These are phyloP conservation scores for Aquanectria penicillioides DNA, from an alignment of 2,329 filamentous ascomycete genomes.

Conservation along the genomic window DNA sequence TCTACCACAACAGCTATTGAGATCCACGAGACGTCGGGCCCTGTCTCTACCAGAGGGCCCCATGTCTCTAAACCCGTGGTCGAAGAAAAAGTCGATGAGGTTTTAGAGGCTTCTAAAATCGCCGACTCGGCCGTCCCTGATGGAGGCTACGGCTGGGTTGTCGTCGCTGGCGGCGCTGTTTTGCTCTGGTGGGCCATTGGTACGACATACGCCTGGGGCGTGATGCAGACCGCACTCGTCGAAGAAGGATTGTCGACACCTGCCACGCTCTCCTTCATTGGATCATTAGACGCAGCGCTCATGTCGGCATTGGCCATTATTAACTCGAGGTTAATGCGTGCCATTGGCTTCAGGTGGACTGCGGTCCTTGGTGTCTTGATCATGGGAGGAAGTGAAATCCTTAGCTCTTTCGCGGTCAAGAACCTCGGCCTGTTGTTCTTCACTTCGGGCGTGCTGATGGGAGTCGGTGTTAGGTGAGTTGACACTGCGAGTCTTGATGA, in stretches of 20 bases:
- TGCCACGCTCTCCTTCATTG: conserved; percentile 67
- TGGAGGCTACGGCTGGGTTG: conserved; percentile 66
- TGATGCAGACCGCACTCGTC: conserved; percentile 67
- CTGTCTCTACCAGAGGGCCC: conserved; percentile 7
- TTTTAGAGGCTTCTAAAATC: conserved; percentile 54
- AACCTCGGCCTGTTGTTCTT: conserved; percentile 49
- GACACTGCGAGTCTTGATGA: neutral
- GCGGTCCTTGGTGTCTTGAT: conserved; percentile 60
- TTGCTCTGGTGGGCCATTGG: conserved; percentile 67
- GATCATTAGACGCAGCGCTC: conserved; percentile 60
- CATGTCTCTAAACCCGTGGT: neutral
- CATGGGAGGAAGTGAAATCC: conserved; percentile 60
- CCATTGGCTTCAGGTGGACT: conserved; percentile 58
- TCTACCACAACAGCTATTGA: conserved; percentile 20
- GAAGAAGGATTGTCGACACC: conserved; percentile 57
- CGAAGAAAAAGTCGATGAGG: conserved; percentile 24
- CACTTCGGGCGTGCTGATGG: conserved; percentile 46
- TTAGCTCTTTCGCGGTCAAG: conserved; percentile 50
- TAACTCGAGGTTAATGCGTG: conserved; percentile 61
- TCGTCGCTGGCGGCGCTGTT: conserved; percentile 61
- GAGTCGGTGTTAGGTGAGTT: conserved; percentile 44
- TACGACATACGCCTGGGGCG: conserved; percentile 67
- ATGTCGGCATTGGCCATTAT: conserved; percentile 62
- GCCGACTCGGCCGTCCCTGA: conserved; percentile 60
- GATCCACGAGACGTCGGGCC: conserved; percentile 9